phyloP scores from a whole-genome alignment of 805 yeast genomes.

The Helenozyma baotianmanensis region DNA sequence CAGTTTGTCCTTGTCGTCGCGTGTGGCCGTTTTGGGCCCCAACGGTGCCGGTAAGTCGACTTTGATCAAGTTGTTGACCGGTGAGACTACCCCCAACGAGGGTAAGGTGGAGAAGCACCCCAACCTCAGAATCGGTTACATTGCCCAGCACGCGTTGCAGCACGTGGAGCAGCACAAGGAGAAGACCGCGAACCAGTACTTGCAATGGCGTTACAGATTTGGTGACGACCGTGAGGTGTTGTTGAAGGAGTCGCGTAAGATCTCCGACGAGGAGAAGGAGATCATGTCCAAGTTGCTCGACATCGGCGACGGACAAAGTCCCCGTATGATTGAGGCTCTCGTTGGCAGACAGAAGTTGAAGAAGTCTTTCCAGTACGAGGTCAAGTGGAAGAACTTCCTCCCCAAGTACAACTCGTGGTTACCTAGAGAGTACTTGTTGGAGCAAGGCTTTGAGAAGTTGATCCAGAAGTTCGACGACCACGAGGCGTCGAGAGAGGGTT shows the following conservation, averaged over 20 bases:
- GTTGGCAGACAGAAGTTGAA: constrained; percentile 96
- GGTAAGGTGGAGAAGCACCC: constrained; percentile 98
- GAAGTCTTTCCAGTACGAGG: constrained; percentile 94
- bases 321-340: constrained; percentile 85
- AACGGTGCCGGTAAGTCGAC: constrained; percentile 99
- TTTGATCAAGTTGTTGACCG: constrained; percentile 87
- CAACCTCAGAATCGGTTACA: constrained; percentile 94
- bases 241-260: constrained; percentile 82
- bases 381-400: constrained; percentile 88
- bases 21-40: constrained; percentile 96
- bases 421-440: constrained; percentile 73
- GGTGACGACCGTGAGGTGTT: constrained; percentile 98
- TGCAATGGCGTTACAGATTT: constrained; percentile 96
- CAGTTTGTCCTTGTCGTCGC: constrained; percentile 89
- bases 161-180: constrained; percentile 97
- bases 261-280: constrained; percentile 68
- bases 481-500: constrained; percentile 47
- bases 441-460: constrained; percentile 43
- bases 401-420: constrained; percentile 95
- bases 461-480: constrained; percentile 44
- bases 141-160: constrained; percentile 97
- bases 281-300: constrained; percentile 76
- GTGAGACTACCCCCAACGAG: constrained; percentile 76
- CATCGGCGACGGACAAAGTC: constrained; percentile 81
- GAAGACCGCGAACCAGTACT: constrained; percentile 94